phyloP scores from a whole-genome alignment of 225 moss, liverwort and hornwort genomes.

The Sphagnum contortum region DNA sequence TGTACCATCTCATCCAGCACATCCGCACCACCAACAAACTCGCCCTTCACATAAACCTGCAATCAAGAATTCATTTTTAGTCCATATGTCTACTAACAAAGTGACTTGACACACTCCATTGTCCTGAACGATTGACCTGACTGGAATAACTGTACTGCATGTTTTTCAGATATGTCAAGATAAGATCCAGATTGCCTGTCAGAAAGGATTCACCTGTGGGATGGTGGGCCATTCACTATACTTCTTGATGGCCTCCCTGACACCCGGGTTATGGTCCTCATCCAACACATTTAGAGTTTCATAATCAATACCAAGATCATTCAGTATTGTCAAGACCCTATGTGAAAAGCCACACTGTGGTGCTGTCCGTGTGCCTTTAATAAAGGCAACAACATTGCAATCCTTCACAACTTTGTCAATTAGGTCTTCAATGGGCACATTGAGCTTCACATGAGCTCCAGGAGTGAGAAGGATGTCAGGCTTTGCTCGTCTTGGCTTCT shows the following conservation, averaged over 20 bases:
- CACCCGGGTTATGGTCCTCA: conserved; percentile 74
- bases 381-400: conserved; percentile 61
- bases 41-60: conserved; percentile 86
- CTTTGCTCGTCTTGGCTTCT: conserved; percentile 54
- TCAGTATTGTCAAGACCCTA: conserved; percentile 77
- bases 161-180: neutral
- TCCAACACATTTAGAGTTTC: conserved; percentile 93
- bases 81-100: conserved; percentile 89
- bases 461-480: conserved; percentile 83
- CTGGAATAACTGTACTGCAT: neutral
- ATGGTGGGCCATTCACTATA: conserved; percentile 97
- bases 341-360: conserved; percentile 97
- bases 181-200: neutral
- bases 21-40: conserved; percentile 91
- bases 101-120: conserved; percentile 63
- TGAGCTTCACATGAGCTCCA: conserved; percentile 72
- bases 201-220: conserved; percentile 43
- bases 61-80: conserved; percentile 45
- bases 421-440: conserved; percentile 57
- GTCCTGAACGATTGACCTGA: too few relatives aligned
- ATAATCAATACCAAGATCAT: conserved; percentile 68
- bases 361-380: conserved; percentile 86
- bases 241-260: conserved; percentile 74
- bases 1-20: conserved; percentile 73
- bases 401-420: conserved; percentile 88